Evolutionary conservation across 768 basidiomycete genomes (phyloP).

Genomic region (Podaxis sp.): DNA sequence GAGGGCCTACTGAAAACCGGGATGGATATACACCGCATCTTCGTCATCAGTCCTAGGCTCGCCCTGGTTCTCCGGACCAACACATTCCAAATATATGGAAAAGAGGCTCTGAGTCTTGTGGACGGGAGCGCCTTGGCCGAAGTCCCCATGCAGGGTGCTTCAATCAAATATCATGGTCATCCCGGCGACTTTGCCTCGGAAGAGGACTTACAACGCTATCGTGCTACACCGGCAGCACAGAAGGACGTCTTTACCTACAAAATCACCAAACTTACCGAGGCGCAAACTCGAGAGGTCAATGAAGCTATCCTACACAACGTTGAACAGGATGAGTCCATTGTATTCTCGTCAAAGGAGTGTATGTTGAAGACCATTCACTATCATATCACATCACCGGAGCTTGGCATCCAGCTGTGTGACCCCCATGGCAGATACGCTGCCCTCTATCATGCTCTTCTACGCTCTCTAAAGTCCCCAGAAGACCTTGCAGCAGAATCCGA

Average conservation of each 20-base stretch:
- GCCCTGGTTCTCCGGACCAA: constrained; percentile 23
- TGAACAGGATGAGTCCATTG: constrained; percentile 16
- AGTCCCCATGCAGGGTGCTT: constrained; percentile 5
- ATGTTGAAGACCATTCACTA: constrained; percentile 12
- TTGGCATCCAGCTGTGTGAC: not conserved
- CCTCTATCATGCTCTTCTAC: not conserved
- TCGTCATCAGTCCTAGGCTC: constrained; percentile 29
- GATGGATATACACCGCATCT: constrained; percentile 25
- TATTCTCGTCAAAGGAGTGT: constrained; percentile 18
- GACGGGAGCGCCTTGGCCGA: constrained; percentile 15
- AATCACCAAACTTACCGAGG: constrained; percentile 23
- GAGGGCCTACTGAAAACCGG: constrained; percentile 22
- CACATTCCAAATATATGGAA: not conserved
- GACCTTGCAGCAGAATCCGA: not conserved
- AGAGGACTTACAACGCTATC: constrained; percentile 1
- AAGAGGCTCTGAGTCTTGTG: not conserved
- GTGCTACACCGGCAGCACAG: constrained; percentile 12
- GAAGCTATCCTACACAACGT: constrained; percentile 19
- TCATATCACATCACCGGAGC: constrained; percentile 5
- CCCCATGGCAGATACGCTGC: not conserved
- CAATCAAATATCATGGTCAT: not conserved
- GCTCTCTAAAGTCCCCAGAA: not conserved
- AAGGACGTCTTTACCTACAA: constrained; percentile 23
- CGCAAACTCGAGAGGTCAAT: constrained; percentile 21
- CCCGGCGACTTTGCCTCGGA: not conserved